Evolutionary conservation across 257 asterid genomes (phyloP), one percentile per base, ranked within the genome.

Genomic region (Eustoma russellianum): DNA sequence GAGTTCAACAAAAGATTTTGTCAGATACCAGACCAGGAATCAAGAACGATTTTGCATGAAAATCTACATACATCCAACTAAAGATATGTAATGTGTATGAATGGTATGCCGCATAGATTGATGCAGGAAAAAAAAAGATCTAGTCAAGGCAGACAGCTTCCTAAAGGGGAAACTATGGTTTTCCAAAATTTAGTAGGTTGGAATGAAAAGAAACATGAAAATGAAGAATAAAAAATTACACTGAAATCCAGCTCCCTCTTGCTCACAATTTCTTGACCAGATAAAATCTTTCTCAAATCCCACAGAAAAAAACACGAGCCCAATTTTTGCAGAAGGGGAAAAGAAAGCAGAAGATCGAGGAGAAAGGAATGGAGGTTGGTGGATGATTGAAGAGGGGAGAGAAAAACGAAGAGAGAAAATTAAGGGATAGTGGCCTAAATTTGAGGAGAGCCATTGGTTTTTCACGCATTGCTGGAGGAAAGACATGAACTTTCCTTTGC

Each of bases 81-180:
- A 48, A 59, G 46, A 57, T 49, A 8, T 30, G 33, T 11, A 54
- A 54, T 56, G 71, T 57, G 71, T 66, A 66, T 65, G 45, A 66
- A 66, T 49, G 63, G 44, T 59, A 77, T 79, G 78, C 68, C 64
- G 19, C 54, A 61, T 64, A 73, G 51, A 69, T 61, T 65, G 75
- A 73, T 79, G 86, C 79, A 72, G 59, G 73, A 77, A 70, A 38
- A 38, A 38, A 38, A 2, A 38, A 38, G 12, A 70, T 77, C 89
- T 83, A 90, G 86, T 70, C 88, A 65, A 74, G 79, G 88, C 60
- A 67, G 65, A 75, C 67, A 65, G 76, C 70, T 56, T 70, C 76
- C 82, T 67, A 75, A 67, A 55, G 75, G 30, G 74, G 61, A 79
- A 77, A 75, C 72, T 61, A 18, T 67, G 74, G 77, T 67, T 74